These are phyloP conservation scores for Dactylellina sp. DNA, from an alignment of 2,329 filamentous ascomycete species.

Conservation along the genomic window DNA sequence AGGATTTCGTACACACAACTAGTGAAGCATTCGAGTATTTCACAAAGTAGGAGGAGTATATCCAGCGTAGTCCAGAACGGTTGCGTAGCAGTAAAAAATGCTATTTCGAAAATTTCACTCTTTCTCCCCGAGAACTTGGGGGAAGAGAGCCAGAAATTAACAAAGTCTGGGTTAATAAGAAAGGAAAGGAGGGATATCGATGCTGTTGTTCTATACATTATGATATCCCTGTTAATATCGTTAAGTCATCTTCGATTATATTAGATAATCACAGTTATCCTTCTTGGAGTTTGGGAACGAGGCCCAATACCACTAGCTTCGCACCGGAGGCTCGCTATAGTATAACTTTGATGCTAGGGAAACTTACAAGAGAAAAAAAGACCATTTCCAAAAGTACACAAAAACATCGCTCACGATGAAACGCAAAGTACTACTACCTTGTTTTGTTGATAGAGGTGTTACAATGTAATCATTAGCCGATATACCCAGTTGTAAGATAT, in stretches of 20 bases:
- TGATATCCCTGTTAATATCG: not conserved
- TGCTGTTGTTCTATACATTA: constrained; percentile 8
- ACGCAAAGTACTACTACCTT: not conserved
- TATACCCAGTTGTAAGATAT: constrained; percentile 9
- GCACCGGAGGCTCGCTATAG: not conserved
- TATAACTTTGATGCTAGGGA: not conserved
- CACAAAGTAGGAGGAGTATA: constrained; percentile 6
- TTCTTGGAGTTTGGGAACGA: no score
- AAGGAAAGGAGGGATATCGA: not conserved
- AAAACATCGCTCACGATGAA: constrained; percentile 21
- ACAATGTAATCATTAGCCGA: constrained; percentile 1
- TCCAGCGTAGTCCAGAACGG: constrained; percentile 25
- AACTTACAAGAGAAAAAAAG: constrained; percentile 33
- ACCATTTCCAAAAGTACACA: constrained; percentile 29
- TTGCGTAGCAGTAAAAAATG: constrained; percentile 33
- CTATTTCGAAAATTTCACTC: constrained; percentile 19
- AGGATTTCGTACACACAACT: constrained; percentile 10
- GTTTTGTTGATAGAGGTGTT: not conserved
- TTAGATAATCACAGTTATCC: no score
- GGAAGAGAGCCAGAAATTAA: constrained; percentile 1
- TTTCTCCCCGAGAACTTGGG: not conserved
- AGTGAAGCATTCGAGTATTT: constrained; percentile 12
- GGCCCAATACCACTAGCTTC: no score
- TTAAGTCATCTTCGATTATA: no score
- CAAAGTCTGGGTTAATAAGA: constrained; percentile 24